phyloP scores from a whole-genome alignment of 306 rosid genomes.

The Vigna angularis region DNA sequence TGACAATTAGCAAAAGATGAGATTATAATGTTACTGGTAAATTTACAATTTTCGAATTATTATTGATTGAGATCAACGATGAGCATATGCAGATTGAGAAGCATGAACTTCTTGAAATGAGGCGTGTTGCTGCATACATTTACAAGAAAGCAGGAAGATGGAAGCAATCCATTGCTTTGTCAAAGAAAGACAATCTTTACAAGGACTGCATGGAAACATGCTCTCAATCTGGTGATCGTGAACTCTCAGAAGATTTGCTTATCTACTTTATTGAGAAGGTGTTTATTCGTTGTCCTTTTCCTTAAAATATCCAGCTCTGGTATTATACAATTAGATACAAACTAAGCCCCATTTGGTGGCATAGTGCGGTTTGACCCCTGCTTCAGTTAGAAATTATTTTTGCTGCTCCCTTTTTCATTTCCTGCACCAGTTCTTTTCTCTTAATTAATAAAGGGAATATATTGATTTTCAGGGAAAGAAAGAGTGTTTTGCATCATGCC shows the following conservation, averaged over 20 bases:
- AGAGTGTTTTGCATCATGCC: slow-evolving; percentile 97
- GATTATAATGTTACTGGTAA: slow-evolving; percentile 27
- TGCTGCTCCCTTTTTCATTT: slow-evolving; percentile 6
- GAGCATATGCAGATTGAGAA: slow-evolving; percentile 77
- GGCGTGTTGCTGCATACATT: slow-evolving; percentile 96
- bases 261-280: slow-evolving; percentile 93
- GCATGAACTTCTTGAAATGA: slow-evolving; percentile 96
- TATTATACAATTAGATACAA: slow-evolving; percentile 8
- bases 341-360: slow-evolving; percentile 1
- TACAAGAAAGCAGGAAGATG: slow-evolving; percentile 97
- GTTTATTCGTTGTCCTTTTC: slow-evolving; percentile 25
- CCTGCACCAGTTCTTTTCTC: slow-evolving; percentile 27
- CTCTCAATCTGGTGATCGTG: slow-evolving; percentile 94
- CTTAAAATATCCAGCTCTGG: slow-evolving; percentile 24
- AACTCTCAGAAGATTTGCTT: slow-evolving; percentile 93
- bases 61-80: slow-evolving; percentile 37
- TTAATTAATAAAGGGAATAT: slow-evolving; percentile 25
- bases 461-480: slow-evolving; percentile 81
- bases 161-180: slow-evolving; percentile 97
- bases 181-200: slow-evolving; percentile 95
- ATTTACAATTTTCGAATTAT: slow-evolving; percentile 13
- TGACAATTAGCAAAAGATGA: slow-evolving; percentile 57
- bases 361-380: slow-evolving; percentile 4
- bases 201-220: slow-evolving; percentile 98
- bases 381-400: slow-evolving; percentile 27